A percentile compares a stretch with the other conserved stretches of the same genome.
Evolutionary conservation across 139 green algal species (phyloP).

Genomic region (Zygnema cylindricum): DNA sequence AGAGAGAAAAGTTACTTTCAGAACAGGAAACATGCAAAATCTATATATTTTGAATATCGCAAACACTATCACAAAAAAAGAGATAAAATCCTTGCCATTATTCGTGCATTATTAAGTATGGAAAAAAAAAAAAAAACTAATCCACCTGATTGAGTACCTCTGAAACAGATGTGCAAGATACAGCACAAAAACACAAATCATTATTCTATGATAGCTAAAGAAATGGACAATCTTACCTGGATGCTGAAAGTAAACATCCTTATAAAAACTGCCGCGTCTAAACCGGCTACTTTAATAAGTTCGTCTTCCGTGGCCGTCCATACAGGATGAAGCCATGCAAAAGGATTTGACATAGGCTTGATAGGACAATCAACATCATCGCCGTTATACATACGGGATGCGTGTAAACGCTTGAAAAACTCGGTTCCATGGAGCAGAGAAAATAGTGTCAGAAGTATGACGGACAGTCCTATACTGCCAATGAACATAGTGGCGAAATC

Average conservation of each 20-base stretch:
- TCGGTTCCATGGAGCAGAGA: slow-evolving; percentile 49
- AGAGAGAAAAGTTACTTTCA: too few species aligned
- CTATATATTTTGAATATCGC: too few species aligned
- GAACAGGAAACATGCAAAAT: too few species aligned
- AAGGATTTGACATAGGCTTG: slow-evolving; percentile 44
- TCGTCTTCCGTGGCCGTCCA: slow-evolving; percentile 37
- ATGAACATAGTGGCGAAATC: slow-evolving; percentile 39
- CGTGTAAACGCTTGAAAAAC: slow-evolving; percentile 48
- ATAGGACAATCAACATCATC: slow-evolving; percentile 8
- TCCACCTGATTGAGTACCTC: too few species aligned
- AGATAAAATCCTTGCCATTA: too few species aligned
- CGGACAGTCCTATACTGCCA: neutral
- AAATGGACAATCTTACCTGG: too few species aligned
- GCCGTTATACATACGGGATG: slow-evolving; percentile 30
- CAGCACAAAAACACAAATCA: too few species aligned
- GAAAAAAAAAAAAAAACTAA: too few species aligned
- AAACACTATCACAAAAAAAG: too few species aligned
- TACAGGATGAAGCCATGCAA: slow-evolving; percentile 45
- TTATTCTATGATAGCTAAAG: too few species aligned
- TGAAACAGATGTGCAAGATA: too few species aligned
- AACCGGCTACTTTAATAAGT: slow-evolving; percentile 38
- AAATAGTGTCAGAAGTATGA: slow-evolving; percentile 48
- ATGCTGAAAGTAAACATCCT: slow-evolving; percentile 58
- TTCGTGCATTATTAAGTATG: too few species aligned
- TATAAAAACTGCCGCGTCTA: slow-evolving; percentile 50